These are phyloP conservation scores for Flueggea neowawraea DNA, from an alignment of 441 rosid species.

Conservation along the genomic window DNA sequence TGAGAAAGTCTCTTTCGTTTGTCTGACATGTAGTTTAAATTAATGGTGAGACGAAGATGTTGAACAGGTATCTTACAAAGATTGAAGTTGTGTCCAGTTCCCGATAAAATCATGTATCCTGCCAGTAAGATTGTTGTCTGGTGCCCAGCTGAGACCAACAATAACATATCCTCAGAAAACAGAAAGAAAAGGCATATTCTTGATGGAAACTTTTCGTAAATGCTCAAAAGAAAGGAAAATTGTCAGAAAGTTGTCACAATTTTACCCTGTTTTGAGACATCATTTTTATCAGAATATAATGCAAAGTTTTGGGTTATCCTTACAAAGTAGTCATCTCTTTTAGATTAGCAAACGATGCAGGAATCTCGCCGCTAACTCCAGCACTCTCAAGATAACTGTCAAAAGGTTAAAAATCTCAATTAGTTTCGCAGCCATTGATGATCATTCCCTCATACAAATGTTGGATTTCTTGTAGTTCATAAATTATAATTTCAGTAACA, in stretches of 20 bases:
- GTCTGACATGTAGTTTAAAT: too few relatives aligned
- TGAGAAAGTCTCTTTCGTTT: too few relatives aligned
- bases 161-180: neutral
- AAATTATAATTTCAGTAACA: neutral
- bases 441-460: neutral
- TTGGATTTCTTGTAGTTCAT: too few relatives aligned
- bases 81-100: constrained; percentile 49
- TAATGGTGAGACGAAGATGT: constrained; percentile 30
- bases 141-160: constrained; percentile 51
- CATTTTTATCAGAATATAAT: too few relatives aligned
- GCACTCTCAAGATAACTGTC: constrained; percentile 35
- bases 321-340: constrained; percentile 20
- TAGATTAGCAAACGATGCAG: constrained; percentile 30
- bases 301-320: constrained; percentile 5
- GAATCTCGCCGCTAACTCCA: constrained; percentile 44
- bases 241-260: neutral
- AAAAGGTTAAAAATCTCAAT: constrained; percentile 6
- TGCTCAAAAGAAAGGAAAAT: neutral
- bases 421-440: neutral
- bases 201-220: neutral
- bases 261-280: too few relatives aligned
- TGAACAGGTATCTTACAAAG: constrained; percentile 30
- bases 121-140: constrained; percentile 56
- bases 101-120: constrained; percentile 73
- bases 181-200: neutral